These are phyloP conservation scores for Alloascoidea africana DNA, from an alignment of 805 yeast species.

Conservation along the genomic window DNA sequence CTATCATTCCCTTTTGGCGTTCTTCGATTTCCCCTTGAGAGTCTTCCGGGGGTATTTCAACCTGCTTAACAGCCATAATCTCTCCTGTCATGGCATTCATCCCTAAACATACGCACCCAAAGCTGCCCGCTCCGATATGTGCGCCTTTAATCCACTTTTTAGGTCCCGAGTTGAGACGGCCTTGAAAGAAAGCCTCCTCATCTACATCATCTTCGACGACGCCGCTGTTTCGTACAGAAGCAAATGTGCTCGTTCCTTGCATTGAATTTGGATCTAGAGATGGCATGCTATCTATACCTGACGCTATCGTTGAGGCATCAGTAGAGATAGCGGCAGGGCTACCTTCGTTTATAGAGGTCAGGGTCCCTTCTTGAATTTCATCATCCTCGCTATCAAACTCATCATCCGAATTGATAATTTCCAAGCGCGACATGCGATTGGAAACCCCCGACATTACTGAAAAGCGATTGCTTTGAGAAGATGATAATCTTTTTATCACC, in stretches of 20 bases:
- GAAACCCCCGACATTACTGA: background rate
- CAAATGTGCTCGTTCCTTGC: background rate
- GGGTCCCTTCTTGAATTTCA: too few species aligned
- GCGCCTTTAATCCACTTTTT: slow-evolving; percentile 88
- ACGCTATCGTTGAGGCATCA: background rate
- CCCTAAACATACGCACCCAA: slow-evolving; percentile 87
- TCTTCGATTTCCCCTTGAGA: slow-evolving; percentile 16
- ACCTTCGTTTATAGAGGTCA: background rate
- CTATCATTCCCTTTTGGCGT: slow-evolving; percentile 42
- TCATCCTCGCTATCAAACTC: background rate
- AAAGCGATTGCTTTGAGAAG: background rate
- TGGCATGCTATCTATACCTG: too few species aligned
- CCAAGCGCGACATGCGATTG: background rate
- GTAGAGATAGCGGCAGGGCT: background rate
- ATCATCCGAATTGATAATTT: background rate
- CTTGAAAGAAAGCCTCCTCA: slow-evolving; percentile 6
- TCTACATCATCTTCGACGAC: slow-evolving; percentile 24
- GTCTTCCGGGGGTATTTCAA: slow-evolving; percentile 38
- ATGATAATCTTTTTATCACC: background rate
- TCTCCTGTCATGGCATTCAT: slow-evolving; percentile 89
- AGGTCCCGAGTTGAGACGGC: slow-evolving; percentile 31
- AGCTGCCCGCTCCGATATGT: slow-evolving; percentile 86
- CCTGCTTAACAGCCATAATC: slow-evolving; percentile 94
- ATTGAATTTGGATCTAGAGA: background rate
- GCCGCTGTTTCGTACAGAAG: too few species aligned